Evolutionary conservation across 1,284 basidiomycete genomes (phyloP), one percentile per base, ranked within the genome.

Genomic region (Marasmius tenuissimus): DNA sequence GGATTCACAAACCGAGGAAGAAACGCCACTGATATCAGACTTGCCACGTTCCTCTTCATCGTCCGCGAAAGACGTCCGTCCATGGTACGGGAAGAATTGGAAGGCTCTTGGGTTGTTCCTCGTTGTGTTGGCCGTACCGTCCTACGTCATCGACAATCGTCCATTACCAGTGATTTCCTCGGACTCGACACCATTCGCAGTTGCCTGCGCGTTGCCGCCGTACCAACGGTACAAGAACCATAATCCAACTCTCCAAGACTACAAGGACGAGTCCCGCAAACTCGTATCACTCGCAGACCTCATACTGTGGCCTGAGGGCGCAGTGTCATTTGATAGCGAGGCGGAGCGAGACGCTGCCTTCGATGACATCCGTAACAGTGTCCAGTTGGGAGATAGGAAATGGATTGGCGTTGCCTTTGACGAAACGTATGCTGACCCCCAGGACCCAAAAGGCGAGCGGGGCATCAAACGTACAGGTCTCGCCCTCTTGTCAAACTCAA

Each of bases 261-360:
- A 83, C 71, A 79, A 92, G 35, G 33, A 48, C 0, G 90, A 90
- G 70, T 85, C 81, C 5, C 68, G 68, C 50, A 78, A 67, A 27
- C 67, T 88, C 58, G 78, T 76, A 6, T 69, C 65, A 9, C 64
- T 63, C 10, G 85, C 88, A 0, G 79, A 83, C 49, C 70, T 93
- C n/a, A 70, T 92, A 16, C 74, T 93, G 1, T 93, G 91, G 91
- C 91, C 91, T 0, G 92, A 93, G 73, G 85, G 86, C 5, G 89
- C 91, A 0, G 84, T 93, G 0, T 71, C 74, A 2, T 93, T 93
- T 67, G 75, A 80, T 37, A 81, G 78, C 27, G 71, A 73, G 12
- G 67, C 66, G 16, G 85, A 86, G 55, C 82, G 82, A 61, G 75
- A 83, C 14, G 73, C 71, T 8, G 83, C 81, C 0, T 82, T 93